These are phyloP conservation scores for Pachysolen tannophilus DNA, from an alignment of 805 yeast genomes.

Conservation along the genomic window DNA sequence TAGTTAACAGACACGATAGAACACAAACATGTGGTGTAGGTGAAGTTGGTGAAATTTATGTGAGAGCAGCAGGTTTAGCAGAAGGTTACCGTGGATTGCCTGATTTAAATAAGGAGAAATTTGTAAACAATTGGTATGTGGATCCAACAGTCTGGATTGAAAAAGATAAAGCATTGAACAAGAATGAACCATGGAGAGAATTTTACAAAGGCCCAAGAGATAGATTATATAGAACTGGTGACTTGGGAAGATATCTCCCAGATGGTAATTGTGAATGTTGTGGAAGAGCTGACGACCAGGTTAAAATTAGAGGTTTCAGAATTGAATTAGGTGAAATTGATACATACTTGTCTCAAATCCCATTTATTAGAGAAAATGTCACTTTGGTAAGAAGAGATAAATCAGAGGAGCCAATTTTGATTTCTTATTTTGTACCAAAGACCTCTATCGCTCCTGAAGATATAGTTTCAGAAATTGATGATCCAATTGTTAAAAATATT, in stretches of 20 bases:
- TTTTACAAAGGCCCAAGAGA: constrained; percentile 94
- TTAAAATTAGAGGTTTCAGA: constrained; percentile 96
- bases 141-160: constrained; percentile 55
- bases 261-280: constrained; percentile 98
- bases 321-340: constrained; percentile 98
- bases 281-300: constrained; percentile 99
- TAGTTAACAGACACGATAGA: constrained; percentile 84
- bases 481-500: constrained; percentile 71
- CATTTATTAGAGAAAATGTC: constrained; percentile 83
- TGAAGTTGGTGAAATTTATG: constrained; percentile 97
- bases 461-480: constrained; percentile 36
- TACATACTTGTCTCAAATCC: constrained; percentile 92
- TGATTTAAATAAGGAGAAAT: constrained; percentile 80
- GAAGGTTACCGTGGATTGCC: constrained; percentile 94
- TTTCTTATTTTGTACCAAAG: constrained; percentile 85
- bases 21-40: constrained; percentile 96
- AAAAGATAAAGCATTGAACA: constrained; percentile 32
- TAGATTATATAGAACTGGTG: constrained; percentile 94
- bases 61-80: constrained; percentile 95
- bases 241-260: constrained; percentile 91
- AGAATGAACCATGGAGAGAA: constrained; percentile 59
- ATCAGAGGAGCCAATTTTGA: constrained; percentile 85
- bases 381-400: constrained; percentile 89
- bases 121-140: constrained; percentile 87
- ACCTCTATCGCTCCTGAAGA: constrained; percentile 37